phyloP scores from a whole-genome alignment of 129 eudicot species.

The Lactuca sativa region DNA sequence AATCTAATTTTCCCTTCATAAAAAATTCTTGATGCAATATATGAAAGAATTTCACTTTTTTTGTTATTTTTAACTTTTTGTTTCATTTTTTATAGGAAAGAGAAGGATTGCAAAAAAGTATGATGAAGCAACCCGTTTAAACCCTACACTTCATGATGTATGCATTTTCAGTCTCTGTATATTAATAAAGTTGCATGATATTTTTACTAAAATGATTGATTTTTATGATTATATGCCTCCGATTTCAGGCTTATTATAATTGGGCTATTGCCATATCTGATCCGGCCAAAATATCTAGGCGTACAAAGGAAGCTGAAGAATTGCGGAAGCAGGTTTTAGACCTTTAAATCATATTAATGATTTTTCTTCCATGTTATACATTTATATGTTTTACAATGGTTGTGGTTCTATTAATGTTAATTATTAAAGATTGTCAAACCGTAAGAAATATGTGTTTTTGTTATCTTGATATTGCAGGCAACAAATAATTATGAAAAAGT shows the following conservation, averaged over 20 bases:
- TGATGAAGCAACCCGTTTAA: constrained; percentile 85
- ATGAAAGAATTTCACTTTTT: constrained; percentile 1
- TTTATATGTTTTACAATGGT: not conserved
- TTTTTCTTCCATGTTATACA: constrained; percentile 13
- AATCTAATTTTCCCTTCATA: too few relatives aligned
- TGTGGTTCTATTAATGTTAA: too few relatives aligned
- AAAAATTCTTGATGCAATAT: constrained; percentile 8
- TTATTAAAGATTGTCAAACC: not conserved
- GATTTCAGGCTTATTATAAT: constrained; percentile 76
- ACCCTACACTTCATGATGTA: constrained; percentile 91
- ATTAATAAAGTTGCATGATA: not conserved
- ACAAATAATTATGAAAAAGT: constrained; percentile 91
- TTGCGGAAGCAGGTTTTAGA: constrained; percentile 77
- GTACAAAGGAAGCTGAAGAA: constrained; percentile 96
- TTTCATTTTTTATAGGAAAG: constrained; percentile 62
- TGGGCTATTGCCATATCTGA: constrained; percentile 98
- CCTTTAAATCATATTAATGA: not conserved
- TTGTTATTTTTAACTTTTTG: not conserved
- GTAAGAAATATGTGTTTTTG: not conserved
- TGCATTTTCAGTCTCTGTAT: constrained; percentile 12
- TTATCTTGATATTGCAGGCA: constrained; percentile 55
- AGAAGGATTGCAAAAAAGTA: constrained; percentile 95
- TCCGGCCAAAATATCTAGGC: constrained; percentile 95
- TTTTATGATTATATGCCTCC: not conserved
- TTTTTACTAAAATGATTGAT: too few relatives aligned